Conservation (phyloP, 345 rosid species). For the Populus alba region DNA sequence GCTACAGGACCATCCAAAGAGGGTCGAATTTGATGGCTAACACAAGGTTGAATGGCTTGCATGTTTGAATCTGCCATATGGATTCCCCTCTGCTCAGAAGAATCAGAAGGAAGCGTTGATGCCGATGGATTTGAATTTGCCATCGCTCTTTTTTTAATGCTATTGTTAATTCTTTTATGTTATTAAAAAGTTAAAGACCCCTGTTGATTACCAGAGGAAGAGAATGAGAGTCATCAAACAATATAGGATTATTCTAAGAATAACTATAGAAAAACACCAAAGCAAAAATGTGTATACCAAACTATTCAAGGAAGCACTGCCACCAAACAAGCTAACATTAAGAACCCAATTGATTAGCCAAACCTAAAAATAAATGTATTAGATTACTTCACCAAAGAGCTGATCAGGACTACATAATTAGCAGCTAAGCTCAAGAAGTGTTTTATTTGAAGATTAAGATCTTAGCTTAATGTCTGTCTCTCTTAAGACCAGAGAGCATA, state of each 20-base stretch:
- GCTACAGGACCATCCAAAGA: slow-evolving; percentile 66
- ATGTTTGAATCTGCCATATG: slow-evolving; percentile 30
- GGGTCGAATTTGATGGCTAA: slow-evolving; percentile 32
- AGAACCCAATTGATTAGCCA: background rate
- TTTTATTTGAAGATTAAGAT: background rate
- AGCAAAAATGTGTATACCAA: background rate
- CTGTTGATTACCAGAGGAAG: background rate
- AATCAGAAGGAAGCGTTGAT: slow-evolving; percentile 5
- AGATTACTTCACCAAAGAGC: background rate
- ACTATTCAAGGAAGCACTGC: background rate
- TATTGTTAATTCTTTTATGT: background rate
- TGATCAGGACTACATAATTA: background rate
- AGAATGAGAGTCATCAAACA: background rate
- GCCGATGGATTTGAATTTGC: slow-evolving; percentile 18
- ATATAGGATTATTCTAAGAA: background rate
- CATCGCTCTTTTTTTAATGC: slow-evolving; percentile 10
- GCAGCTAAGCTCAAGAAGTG: background rate
- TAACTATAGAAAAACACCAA: background rate
- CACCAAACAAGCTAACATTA: background rate
- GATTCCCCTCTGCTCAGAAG: slow-evolving; percentile 3
- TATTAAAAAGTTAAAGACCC: background rate
- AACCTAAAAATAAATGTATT: background rate
- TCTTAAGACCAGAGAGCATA: background rate
- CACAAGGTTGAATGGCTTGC: slow-evolving; percentile 27
- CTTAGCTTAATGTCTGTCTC: background rate